Percentiles rank a stretch among this genome's conserved stretches.
Conservation (phyloP, 257 asterid genomes). For the Osmanthus fragrans region DNA sequence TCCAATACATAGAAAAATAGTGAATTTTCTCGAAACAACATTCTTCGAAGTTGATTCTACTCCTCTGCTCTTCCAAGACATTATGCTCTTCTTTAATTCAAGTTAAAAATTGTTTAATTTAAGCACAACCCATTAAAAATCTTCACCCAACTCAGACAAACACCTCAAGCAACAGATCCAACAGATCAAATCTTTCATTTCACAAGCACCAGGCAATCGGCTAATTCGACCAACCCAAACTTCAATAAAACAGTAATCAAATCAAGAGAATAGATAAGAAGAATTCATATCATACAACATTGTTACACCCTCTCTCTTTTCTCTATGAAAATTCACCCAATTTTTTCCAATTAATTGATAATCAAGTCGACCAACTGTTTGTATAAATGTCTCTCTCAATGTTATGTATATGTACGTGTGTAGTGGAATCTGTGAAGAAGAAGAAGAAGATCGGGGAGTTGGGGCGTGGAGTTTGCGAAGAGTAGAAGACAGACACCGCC, state of each 20-base stretch:
- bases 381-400: neutral
- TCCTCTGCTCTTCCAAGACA: slow-evolving; percentile 95
- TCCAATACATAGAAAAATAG: slow-evolving; percentile 72
- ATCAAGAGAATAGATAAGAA: neutral
- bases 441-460: neutral
- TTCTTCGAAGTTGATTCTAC: slow-evolving; percentile 51
- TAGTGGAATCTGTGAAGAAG: too few relatives aligned
- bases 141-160: slow-evolving; percentile 17
- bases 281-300: neutral
- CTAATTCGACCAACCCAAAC: slow-evolving; percentile 10
- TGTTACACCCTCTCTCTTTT: neutral
- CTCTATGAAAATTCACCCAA: neutral
- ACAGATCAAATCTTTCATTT: slow-evolving; percentile 24
- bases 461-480: slow-evolving; percentile 22
- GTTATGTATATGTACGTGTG: neutral
- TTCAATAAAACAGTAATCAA: slow-evolving; percentile 8
- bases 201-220: slow-evolving; percentile 15
- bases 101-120: slow-evolving; percentile 26
- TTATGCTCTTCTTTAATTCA: slow-evolving; percentile 27
- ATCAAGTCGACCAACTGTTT: slow-evolving; percentile 5
- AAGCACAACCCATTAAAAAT: slow-evolving; percentile 39
- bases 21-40: slow-evolving; percentile 57
- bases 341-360: neutral
- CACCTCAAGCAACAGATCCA: slow-evolving; percentile 31
- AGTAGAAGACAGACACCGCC: slow-evolving; percentile 32